Percentiles rank a stretch among this genome's conserved stretches.
These are phyloP conservation scores for Darksidea phi DNA, from an alignment of 495 filamentous ascomycete genomes.

Conservation along the genomic window DNA sequence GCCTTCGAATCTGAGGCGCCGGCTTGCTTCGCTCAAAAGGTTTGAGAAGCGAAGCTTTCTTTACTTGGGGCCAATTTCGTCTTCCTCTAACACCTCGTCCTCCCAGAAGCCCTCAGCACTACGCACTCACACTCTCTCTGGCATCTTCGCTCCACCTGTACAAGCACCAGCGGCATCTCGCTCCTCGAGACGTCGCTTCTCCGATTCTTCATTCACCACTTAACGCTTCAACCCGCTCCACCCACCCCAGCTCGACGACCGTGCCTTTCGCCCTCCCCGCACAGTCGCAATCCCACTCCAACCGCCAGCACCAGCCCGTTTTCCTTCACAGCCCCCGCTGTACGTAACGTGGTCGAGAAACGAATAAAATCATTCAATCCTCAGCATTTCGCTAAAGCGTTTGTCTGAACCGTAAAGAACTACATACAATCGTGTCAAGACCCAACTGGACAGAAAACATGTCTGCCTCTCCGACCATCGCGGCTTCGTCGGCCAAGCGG, in stretches of 20 bases:
- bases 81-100: constrained; percentile 1
- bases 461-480: constrained; percentile 60
- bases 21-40: constrained; percentile 18
- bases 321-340: constrained; percentile 76
- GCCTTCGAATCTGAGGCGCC: constrained; percentile 8
- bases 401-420: constrained; percentile 23
- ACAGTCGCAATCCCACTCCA: constrained; percentile 35
- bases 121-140: constrained; percentile 3
- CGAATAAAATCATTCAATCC: constrained; percentile 39
- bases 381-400: constrained; percentile 16
- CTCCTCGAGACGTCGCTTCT: constrained; percentile 24
- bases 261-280: constrained; percentile 37
- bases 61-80: constrained; percentile 19
- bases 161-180: constrained; percentile 28
- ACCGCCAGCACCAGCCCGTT: constrained; percentile 75
- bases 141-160: constrained; percentile 25
- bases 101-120: constrained; percentile 8
- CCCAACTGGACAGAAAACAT: constrained; percentile 44
- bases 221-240: constrained; percentile 31
- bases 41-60: constrained; percentile 29
- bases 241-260: constrained; percentile 29
- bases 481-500: constrained; percentile 74
- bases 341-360: constrained; percentile 74
- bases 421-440: constrained; percentile 8
- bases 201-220: constrained; percentile 21